A percentile compares a stretch with the other conserved stretches of the same genome.
These are phyloP conservation scores for Russula ochroleuca DNA, from an alignment of 768 basidiomycete genomes.

Conservation along the genomic window DNA sequence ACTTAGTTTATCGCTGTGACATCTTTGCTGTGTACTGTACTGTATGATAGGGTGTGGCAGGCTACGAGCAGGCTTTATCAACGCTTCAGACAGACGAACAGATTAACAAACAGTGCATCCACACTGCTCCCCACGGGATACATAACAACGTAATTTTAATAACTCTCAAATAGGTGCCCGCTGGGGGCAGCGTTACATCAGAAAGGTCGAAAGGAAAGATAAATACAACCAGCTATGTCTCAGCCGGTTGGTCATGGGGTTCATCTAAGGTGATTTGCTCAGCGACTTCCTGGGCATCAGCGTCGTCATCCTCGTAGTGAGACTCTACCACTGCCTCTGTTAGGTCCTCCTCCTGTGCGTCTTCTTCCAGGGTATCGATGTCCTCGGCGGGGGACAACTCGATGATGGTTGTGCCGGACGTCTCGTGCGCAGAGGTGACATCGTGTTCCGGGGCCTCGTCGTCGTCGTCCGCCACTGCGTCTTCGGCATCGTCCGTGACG, in stretches of 20 bases:
- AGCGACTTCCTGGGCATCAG: conserved; percentile 20
- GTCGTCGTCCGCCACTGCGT: background rate
- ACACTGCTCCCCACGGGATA: conserved; percentile 1
- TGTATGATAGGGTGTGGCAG: background rate
- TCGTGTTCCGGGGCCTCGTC: conserved; percentile 16
- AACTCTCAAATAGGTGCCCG: background rate
- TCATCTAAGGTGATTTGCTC: conserved; percentile 18
- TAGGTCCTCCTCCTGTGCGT: conserved; percentile 25
- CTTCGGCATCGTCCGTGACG: conserved; percentile 24
- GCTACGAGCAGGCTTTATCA: no score
- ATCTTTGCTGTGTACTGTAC: background rate
- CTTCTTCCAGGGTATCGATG: conserved; percentile 14
- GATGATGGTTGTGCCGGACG: conserved; percentile 20
- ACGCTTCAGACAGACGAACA: background rate
- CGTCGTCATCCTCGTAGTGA: conserved; percentile 15
- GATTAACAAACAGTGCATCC: background rate
- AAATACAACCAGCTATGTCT: conserved; percentile 16
- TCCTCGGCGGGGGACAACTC: conserved; percentile 21
- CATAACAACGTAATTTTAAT: conserved; percentile 1
- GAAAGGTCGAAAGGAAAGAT: conserved; percentile 18
- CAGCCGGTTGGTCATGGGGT: conserved; percentile 8
- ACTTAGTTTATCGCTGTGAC: background rate
- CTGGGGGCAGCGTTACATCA: background rate
- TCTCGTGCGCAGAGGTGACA: conserved; percentile 18
- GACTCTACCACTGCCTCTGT: conserved; percentile 20